Base-by-base conservation (phyloP, 192 early-diverging fungal species). In the Podila epicladia region DNA sequence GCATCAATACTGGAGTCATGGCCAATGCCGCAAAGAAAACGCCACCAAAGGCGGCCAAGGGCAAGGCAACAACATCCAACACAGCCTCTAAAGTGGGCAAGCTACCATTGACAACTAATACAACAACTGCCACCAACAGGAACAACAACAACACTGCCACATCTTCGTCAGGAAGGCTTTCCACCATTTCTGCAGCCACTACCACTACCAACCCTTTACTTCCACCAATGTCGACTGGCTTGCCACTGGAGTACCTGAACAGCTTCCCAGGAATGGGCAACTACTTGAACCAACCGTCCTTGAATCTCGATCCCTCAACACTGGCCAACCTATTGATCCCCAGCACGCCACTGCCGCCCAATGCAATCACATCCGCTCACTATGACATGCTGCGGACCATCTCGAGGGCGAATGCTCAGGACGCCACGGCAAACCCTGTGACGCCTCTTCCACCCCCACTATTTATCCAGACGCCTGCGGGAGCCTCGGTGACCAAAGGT, bases 311-410 rank as follows among this genome's bases (percentile, higher is more conserved):
- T 61, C 31, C 15, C 22, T 78, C 35, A 66, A 66, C 38, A 63
- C 71, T 57, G 64, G 70, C 49, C 68, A 78, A 55, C 33, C 35
- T 78, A 4, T 29, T 64, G 2, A 65, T 77, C 35, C 75, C 69
- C 13, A 71, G 64, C 22, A 62, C 75, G 17, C 65, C 71, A 5
- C 64, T 71, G 32, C 75, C 75, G 0, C 65, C 65, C 19, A 68
- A 57, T 1, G 19, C 70, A 26, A 53, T 20, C 13, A 71, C 75
- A 4, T 49, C 69, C 0, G 64, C 48, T 3, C 64, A 78, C 29
- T 63, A 78, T 24, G 64, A 78, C 22, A 78, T 63, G 69, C 64
- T 78, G 11, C 68, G 62, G 2, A 51, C 63, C 0, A 78, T 78
- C 31, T 65, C 75, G 49, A 71, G 32, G 28, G 75, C 75, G 13